These are phyloP conservation scores for Yarrowia hollandica DNA, from an alignment of 805 yeast genomes.

Conservation along the genomic window DNA sequence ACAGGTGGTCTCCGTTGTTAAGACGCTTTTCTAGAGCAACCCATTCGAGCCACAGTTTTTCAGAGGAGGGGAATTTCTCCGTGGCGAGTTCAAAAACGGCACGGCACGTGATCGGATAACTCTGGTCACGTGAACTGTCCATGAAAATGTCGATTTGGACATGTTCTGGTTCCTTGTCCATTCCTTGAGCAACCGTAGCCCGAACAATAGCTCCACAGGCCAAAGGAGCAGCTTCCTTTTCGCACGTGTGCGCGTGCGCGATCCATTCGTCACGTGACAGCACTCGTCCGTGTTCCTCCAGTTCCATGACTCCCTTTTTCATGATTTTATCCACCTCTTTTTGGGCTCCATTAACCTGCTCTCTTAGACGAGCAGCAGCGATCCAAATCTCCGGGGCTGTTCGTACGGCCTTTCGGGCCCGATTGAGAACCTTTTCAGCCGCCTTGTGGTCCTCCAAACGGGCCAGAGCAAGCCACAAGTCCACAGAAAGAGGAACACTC, in stretches of 20 bases:
- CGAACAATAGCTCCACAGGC: constrained; percentile 58
- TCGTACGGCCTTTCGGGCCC: constrained; percentile 58
- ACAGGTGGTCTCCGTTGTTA: constrained; percentile 41
- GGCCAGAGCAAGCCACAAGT: constrained; percentile 64
- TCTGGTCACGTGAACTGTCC: background rate
- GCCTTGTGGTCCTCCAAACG: constrained; percentile 47
- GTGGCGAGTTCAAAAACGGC: constrained; percentile 52
- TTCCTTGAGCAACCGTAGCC: constrained; percentile 43
- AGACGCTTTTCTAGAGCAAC: constrained; percentile 39
- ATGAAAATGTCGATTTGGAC: background rate
- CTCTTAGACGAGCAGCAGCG: constrained; percentile 68
- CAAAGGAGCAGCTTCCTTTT: constrained; percentile 47
- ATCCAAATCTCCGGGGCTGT: constrained; percentile 63
- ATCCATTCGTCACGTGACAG: constrained; percentile 54
- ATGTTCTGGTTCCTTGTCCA: constrained; percentile 27
- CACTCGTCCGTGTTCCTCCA: constrained; percentile 42
- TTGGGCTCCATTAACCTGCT: constrained; percentile 47
- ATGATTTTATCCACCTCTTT: constrained; percentile 48
- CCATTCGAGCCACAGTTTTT: constrained; percentile 36
- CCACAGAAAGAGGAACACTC: constrained; percentile 62
- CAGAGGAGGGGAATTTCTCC: constrained; percentile 48
- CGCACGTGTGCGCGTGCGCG: constrained; percentile 55
- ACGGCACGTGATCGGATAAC: constrained; percentile 46
- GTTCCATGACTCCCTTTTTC: constrained; percentile 50
- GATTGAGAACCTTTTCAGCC: constrained; percentile 56